Evolutionary conservation across 2,329 filamentous ascomycete genomes (phyloP).

Genomic region (Penicillium griseofulvum): DNA sequence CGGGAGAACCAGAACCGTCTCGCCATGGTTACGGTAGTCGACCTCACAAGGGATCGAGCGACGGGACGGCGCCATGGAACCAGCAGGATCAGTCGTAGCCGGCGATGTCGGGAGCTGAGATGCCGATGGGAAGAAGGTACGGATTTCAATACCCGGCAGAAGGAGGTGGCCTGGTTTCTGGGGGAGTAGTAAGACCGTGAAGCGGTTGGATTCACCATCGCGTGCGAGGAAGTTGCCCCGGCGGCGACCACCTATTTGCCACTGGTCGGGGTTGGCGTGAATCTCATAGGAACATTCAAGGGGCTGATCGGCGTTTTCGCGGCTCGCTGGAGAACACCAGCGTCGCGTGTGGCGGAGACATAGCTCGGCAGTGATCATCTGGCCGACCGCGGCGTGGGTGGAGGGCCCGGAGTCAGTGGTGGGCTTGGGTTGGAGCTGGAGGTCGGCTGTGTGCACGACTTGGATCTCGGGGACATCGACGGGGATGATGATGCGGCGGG

Average conservation of each 20-base stretch:
- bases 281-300: conserved; percentile 84
- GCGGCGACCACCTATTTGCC: conserved; percentile 80
- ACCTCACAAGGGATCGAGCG: conserved; percentile 65
- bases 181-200: conserved; percentile 75
- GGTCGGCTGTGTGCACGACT: conserved; percentile 71
- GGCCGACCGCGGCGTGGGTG: conserved; percentile 45
- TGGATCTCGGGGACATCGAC: conserved; percentile 84
- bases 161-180: conserved; percentile 74
- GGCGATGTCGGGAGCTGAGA: conserved; percentile 21
- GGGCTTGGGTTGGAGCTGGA: conserved; percentile 32
- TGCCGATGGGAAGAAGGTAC: conserved; percentile 53
- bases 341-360: conserved; percentile 54
- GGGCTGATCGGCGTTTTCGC: conserved; percentile 43
- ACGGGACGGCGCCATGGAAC: conserved; percentile 19
- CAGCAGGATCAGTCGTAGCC: conserved; percentile 17
- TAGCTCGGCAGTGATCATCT: conserved; percentile 49
- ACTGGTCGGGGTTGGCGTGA: conserved; percentile 68
- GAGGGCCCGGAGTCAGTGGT: conserved; percentile 16
- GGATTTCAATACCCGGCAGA: conserved; percentile 75
- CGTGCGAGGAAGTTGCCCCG: conserved; percentile 67
- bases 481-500: conserved; percentile 73
- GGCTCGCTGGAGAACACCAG: conserved; percentile 46
- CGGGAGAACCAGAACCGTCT: conserved; percentile 71
- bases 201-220: conserved; percentile 49
- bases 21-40: conserved; percentile 73